Evolutionary conservation across 805 yeast genomes (phyloP).

Genomic region (Torulaspora delbrueckii): DNA sequence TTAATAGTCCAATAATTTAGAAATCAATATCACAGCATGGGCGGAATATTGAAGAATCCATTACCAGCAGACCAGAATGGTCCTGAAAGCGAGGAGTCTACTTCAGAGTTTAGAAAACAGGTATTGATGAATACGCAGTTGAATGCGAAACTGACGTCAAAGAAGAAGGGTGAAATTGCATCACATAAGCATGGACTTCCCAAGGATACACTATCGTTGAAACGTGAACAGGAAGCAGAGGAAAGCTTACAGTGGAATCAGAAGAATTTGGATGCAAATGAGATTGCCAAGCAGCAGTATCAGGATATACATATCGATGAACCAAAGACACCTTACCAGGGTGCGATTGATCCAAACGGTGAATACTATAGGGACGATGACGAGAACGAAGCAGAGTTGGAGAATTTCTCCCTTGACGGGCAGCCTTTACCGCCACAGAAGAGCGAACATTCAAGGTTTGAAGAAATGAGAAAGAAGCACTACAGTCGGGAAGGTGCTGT

Average conservation of each 20-base stretch:
- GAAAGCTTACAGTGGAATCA: constrained; percentile 81
- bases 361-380: constrained; percentile 73
- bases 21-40: constrained; percentile 18
- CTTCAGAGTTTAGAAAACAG: constrained; percentile 51
- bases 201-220: constrained; percentile 33
- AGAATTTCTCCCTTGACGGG: constrained; percentile 49
- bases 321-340: constrained; percentile 93
- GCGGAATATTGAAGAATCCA: constrained; percentile 55
- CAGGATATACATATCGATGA: constrained; percentile 63
- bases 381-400: constrained; percentile 46
- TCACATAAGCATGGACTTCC: constrained; percentile 20
- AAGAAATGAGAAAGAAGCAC: constrained; percentile 73
- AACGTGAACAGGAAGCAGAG: constrained; percentile 26
- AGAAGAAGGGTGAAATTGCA: constrained; percentile 19
- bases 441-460: constrained; percentile 43
- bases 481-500: constrained; percentile 55
- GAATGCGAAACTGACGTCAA: constrained; percentile 55
- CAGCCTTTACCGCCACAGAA: not conserved
- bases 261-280: constrained; percentile 57
- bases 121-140: constrained; percentile 75
- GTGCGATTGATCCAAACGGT: constrained; percentile 76
- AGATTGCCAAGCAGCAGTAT: constrained; percentile 62
- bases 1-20: not conserved
- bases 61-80: constrained; percentile 26
- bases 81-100: constrained; percentile 29